phyloP scores from a whole-genome alignment of 148 eudicot species.

The Camellia japonica region DNA sequence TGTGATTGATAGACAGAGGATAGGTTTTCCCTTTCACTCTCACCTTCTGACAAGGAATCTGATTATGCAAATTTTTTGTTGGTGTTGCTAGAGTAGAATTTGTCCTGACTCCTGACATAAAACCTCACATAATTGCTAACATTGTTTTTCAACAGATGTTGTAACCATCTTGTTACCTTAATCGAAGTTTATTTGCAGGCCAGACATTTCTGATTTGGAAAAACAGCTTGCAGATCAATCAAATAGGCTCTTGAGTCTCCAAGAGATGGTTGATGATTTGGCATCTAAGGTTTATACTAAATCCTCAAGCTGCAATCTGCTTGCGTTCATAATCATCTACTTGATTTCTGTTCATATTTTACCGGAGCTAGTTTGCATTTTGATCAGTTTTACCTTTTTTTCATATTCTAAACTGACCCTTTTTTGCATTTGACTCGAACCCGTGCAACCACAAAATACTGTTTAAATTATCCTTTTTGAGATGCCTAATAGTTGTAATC shows the following conservation, averaged over 20 bases:
- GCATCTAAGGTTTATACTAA: slow-evolving; percentile 74
- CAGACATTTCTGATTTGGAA: slow-evolving; percentile 90
- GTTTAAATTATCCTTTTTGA: slow-evolving; percentile 1
- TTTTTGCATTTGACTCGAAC: background rate
- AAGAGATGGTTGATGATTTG: slow-evolving; percentile 93
- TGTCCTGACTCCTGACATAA: too few species aligned
- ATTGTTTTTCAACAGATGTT: too few species aligned
- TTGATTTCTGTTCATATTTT: background rate
- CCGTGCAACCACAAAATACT: background rate
- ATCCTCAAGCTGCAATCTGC: slow-evolving; percentile 1
- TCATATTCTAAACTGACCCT: background rate
- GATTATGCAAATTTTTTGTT: too few species aligned
- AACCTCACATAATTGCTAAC: too few species aligned
- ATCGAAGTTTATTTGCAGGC: slow-evolving; percentile 59
- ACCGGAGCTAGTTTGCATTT: slow-evolving; percentile 1
- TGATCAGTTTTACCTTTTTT: background rate
- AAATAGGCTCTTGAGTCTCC: slow-evolving; percentile 67
- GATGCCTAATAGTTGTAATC: background rate
- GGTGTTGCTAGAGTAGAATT: too few species aligned
- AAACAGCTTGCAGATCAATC: slow-evolving; percentile 80
- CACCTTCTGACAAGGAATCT: too few species aligned
- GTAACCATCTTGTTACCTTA: too few species aligned
- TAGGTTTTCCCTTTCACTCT: too few species aligned
- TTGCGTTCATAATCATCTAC: slow-evolving; percentile 8
- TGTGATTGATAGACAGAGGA: too few species aligned